Evolutionary conservation across 768 basidiomycete species (phyloP), one percentile per base, ranked within the genome.

Genomic region (Udeniomyces megalosporus): DNA sequence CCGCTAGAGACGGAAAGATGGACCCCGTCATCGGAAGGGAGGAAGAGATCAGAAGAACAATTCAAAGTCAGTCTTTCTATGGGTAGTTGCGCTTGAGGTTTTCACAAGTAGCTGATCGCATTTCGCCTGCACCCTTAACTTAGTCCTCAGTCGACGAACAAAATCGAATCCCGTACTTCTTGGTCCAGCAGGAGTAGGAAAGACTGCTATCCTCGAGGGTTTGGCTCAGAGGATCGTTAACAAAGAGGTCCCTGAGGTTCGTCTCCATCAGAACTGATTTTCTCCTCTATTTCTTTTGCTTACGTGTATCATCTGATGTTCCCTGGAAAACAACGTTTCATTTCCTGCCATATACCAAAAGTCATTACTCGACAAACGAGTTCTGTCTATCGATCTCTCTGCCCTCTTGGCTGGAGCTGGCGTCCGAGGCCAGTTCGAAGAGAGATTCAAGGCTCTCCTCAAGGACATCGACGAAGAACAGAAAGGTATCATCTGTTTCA

Each of bases 1-100:
- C 90, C 68, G 90, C 90, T 2, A 80, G 77, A 66, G 76, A 84
- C 32, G 90, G 91, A 29, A 90, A 90, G 70, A 76, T 93, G 7
- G 90, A 95, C 71, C 90, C 90, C 0, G 84, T 82, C 6, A 95
- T 95, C 72, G 90, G 90, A 3, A 76, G 88, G 69, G 88, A 89
- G 64, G 86, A 89, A 75, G 89, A 93, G 75, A 93, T 93, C 65
- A 80, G 88, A 10, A 77, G 90, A 53, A 92, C 89, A 1, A 84
- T 93, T 62, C 90, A 93, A 74, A 92, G 83, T 73, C 67, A 7
- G 66, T 47, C 42, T n/a, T n/a, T n/a, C n/a, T n/a, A n/a, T n/a
- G n/a, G n/a, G 35, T 6, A 44, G n/a, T 31, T 20, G 34, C 4
- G 28, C 42, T 28, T 24, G 26, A 28, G 17, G 14, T 22, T 50